These are phyloP conservation scores for Rosa rugosa DNA, from an alignment of 306 rosid genomes.

Conservation along the genomic window DNA sequence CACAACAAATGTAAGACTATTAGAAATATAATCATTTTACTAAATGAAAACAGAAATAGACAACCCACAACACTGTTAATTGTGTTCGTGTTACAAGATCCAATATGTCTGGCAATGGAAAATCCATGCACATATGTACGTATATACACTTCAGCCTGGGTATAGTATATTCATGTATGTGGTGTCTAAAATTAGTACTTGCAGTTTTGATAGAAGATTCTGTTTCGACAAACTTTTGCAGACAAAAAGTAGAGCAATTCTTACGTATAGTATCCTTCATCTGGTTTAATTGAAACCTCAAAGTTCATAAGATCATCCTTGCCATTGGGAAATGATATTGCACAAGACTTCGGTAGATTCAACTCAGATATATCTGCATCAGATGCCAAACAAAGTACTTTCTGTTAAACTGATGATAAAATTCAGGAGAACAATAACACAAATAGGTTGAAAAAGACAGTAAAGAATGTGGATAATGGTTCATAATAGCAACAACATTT, in stretches of 20 bases:
- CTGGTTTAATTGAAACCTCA: constrained; percentile 89
- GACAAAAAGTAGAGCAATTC: constrained; percentile 26
- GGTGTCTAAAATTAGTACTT: constrained; percentile 9
- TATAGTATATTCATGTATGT: background rate
- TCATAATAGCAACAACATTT: background rate
- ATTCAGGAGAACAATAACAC: background rate
- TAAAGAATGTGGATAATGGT: background rate
- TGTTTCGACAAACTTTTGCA: constrained; percentile 7
- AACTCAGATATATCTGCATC: constrained; percentile 90
- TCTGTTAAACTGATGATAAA: constrained; percentile 12
- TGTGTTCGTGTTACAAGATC: background rate
- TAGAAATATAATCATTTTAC: constrained; percentile 1
- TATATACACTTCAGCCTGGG: background rate
- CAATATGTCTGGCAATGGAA: background rate
- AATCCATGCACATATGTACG: background rate
- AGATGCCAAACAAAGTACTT: constrained; percentile 23
- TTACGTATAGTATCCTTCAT: constrained; percentile 89
- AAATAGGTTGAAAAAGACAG: background rate
- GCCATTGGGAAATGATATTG: constrained; percentile 81
- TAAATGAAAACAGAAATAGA: background rate
- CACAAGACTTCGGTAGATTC: constrained; percentile 83
- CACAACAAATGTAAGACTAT: constrained; percentile 30
- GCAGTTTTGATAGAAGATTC: background rate
- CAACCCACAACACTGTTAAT: background rate
- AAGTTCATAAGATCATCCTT: constrained; percentile 96